phyloP scores from a whole-genome alignment of 23 red algal species.

The Gracilaria vermiculophylla region DNA sequence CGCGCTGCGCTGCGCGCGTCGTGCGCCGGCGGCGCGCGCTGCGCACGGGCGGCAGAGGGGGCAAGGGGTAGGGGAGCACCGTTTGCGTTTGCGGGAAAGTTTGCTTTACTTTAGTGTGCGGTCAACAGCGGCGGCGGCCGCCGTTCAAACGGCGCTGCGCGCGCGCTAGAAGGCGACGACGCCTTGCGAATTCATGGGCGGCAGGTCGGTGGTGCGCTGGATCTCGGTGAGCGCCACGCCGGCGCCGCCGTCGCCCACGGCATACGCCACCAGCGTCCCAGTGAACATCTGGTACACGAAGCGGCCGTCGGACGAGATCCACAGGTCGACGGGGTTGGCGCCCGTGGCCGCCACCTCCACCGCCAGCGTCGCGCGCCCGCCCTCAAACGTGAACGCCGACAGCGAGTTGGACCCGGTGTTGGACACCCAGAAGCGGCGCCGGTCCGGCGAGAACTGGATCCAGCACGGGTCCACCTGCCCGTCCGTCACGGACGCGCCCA shows the following conservation, averaged over 20 bases:
- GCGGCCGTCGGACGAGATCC: not conserved
- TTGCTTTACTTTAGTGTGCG: no score
- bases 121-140: no score
- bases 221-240: not conserved
- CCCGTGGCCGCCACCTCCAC: conserved; percentile 1
- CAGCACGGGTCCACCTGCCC: conserved; percentile 26
- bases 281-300: conserved; percentile 22
- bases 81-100: no score
- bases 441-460: conserved; percentile 9
- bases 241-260: not conserved
- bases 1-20: no score
- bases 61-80: no score
- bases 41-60: no score
- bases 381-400: conserved; percentile 14
- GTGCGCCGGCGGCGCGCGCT: no score
- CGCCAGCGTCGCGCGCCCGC: not conserved
- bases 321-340: conserved; percentile 4
- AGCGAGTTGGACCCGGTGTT: conserved; percentile 12
- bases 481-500: not conserved
- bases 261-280: not conserved
- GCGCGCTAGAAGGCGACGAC: conserved; percentile 19
- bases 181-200: conserved; percentile 1
- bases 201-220: conserved; percentile 6
- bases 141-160: no score
- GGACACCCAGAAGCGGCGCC: not conserved